These are phyloP conservation scores for Pythium aphanidermatum DNA, from an alignment of 352 stramenopile species.

Conservation along the genomic window DNA sequence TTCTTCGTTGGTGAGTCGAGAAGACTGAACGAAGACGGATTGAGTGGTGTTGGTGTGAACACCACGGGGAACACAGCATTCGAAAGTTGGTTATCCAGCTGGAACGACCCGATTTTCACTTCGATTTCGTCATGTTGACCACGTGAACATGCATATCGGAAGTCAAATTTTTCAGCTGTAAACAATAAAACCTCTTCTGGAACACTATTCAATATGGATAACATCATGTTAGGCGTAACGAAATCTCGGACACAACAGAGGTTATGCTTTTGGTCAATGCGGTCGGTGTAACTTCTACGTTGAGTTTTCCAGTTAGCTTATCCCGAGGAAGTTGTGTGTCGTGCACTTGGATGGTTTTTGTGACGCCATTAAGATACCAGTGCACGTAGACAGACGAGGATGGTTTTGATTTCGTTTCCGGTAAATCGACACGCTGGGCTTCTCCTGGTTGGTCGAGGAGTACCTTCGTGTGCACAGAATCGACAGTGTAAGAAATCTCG, in stretches of 20 bases:
- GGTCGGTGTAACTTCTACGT: constrained; percentile 2
- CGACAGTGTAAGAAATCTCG: constrained; percentile 45
- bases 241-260: constrained; percentile 41
- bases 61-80: constrained; percentile 77
- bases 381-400: constrained; percentile 50
- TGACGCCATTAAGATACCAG: constrained; percentile 78
- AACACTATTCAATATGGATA: constrained; percentile 70
- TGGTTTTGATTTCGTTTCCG: constrained; percentile 24
- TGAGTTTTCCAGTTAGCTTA: constrained; percentile 57
- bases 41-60: constrained; percentile 64
- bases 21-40: constrained; percentile 13
- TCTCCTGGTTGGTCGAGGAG: constrained; percentile 69
- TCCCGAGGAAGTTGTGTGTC: constrained; percentile 53
- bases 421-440: constrained; percentile 55
- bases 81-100: constrained; percentile 79
- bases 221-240: constrained; percentile 49
- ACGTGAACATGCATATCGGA: constrained; percentile 57
- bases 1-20: constrained; percentile 19
- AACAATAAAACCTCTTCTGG: constrained; percentile 74
- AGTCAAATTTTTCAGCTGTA: constrained; percentile 55
- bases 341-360: constrained; percentile 77
- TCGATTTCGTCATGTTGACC: constrained; percentile 80
- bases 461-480: constrained; percentile 42
- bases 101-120: constrained; percentile 73
- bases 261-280: constrained; percentile 9